Base-by-base conservation (phyloP, 192 early-diverging fungal genomes). In the Coemansia furcata region DNA sequence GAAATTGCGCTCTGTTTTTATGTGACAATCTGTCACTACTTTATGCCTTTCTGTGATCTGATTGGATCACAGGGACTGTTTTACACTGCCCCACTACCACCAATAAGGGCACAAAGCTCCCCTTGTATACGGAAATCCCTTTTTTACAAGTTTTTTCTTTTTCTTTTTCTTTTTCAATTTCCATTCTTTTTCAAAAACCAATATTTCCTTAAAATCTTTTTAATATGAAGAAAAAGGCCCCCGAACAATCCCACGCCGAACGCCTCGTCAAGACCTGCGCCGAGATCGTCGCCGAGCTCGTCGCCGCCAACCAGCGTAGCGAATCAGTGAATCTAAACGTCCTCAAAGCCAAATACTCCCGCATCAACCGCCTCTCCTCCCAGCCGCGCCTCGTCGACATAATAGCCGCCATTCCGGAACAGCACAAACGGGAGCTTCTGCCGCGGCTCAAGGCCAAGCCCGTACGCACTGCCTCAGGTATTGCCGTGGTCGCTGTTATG, bases 321-420 rank as follows among this genome's bases (percentile, higher is more conserved):
- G 89, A 87, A 61, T 89, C 92, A 43, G 88, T 96, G 61, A 97
- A 97, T 75, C 84, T 99, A 15, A 98, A 95, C 66, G 90, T 87
- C 40, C 76, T 99, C 19, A 92, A 92, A 63, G 84, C 85, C 60
- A 87, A 90, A 63, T 85, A 92, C 68, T 86, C 91, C n/a, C 73
- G 89, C 14, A 76, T 81, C 26, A 86, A 91, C 78, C 92, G 88
- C 60, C 86, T 98, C 11, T 85, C 87, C 47, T 89, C 90, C 37
- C 95, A 97, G 80, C 98, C 98, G 10, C 91, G 91, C 65, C 87
- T 99, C 6, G 94, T 97, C 14, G 98, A 99, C 72, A 98, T 99
- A 60, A 98, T 99, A 52, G 94, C 96, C 10, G 98, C 94, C 35
- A 98, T 99, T 65, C 98, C 98, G 3, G 95, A 96, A 76, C 88